phyloP scores from a whole-genome alignment of 1,284 basidiomycete species.

The Leccinum subfulvum region DNA sequence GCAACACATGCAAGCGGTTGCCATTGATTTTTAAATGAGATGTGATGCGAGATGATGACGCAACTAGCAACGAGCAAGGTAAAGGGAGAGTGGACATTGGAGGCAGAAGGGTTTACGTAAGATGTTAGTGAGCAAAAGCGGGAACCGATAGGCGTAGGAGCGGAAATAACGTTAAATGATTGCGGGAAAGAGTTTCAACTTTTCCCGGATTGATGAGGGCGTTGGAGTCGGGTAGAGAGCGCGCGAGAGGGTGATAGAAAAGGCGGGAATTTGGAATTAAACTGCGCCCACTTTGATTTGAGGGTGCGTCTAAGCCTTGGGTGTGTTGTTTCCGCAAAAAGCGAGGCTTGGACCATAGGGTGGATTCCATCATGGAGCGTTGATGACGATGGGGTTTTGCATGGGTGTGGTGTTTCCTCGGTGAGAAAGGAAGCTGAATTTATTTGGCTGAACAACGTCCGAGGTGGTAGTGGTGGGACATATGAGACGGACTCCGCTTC shows the following conservation, averaged over 20 bases:
- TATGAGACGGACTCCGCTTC: neutral
- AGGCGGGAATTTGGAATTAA: neutral
- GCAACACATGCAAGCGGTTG: neutral
- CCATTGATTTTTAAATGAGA: neutral
- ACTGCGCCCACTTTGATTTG: neutral
- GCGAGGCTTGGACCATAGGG: neutral
- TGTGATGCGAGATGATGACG: neutral
- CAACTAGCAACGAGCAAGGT: neutral
- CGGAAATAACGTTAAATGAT: constrained; percentile 7
- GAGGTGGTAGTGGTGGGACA: neutral
- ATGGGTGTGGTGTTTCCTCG: neutral
- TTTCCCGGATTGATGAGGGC: neutral
- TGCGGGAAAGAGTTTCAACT: constrained; percentile 12
- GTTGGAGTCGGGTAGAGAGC: neutral
- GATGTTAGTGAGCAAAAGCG: neutral
- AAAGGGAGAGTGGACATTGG: neutral
- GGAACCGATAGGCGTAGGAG: constrained; percentile 12
- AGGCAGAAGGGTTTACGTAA: neutral
- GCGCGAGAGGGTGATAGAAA: neutral
- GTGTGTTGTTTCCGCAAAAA: neutral
- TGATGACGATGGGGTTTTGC: neutral
- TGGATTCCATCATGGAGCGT: neutral
- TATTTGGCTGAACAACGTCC: neutral
- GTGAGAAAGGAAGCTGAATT: neutral
- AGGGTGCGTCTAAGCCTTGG: neutral